Base-by-base conservation (phyloP, 2,329 filamentous ascomycete species). In the Fusarium coicis region DNA sequence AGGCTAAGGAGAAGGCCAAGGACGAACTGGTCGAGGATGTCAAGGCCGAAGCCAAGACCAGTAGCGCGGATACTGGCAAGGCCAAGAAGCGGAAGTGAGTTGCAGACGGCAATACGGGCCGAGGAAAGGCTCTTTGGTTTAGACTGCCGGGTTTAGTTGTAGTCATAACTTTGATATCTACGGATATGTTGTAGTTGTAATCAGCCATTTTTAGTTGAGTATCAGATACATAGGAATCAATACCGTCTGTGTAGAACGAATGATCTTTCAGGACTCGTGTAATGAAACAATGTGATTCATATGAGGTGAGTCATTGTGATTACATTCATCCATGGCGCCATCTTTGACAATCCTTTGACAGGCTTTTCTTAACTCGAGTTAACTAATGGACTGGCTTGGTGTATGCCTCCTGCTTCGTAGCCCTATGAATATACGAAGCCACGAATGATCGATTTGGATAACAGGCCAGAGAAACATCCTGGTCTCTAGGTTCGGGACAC, bases 31-130 rank as follows among this genome's bases (percentile, higher is more conserved):
- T 80, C 42, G 81, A 81, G 70, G 82, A 79, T 30, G 79, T 79
- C 10, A 82, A 83, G 42, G 81, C 80, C 28, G 77, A 79, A 70
- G 81, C 79, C 32, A 87, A 87, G 81, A 80, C 86, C 5, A 88
- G 84, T 6, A 89, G 89, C 34, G 82, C 84, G 11, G 84, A 87
- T 68, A 85, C 83, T 54, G 85, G 85, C 42, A 83, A 83, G 66
- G 83, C 81, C 16, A 84, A 80, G 62, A 85, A 84, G 81, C 80
- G 84, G 60, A 85, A 81, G 78, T 85, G 74, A 77, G 73, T 8
- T 36, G 32, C 28, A 40, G 26, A 34, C 15, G 16, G 32, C 36
- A 43, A 21, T 21, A 21, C 28, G 43, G 52, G n/a, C 40, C 32
- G 21, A 39, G 23, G 11, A 28, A 34, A 23, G 23, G 36, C 23